Evolutionary conservation across 1,284 basidiomycete species (phyloP).

Genomic region (Boletellus dicymbophilus): DNA sequence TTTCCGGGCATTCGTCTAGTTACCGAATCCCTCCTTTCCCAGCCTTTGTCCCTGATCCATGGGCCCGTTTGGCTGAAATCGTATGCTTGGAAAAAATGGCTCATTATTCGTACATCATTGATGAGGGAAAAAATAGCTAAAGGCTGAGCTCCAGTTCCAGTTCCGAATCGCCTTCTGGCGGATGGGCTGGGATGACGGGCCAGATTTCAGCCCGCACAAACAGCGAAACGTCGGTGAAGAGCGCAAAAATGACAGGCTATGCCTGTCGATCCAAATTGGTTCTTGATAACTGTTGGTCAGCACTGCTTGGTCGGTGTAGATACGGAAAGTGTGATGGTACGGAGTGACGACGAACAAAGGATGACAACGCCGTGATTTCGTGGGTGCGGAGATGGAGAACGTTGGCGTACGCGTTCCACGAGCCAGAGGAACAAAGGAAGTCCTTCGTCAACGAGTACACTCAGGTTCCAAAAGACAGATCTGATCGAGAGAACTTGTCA

Average conservation of each 20-base stretch:
- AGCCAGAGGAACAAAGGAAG: too few relatives aligned
- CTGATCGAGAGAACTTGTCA: neutral
- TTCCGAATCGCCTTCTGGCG: slow-evolving; percentile 16
- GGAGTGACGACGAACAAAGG: neutral
- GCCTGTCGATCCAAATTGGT: neutral
- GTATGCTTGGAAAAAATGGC: neutral
- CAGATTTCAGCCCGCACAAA: neutral
- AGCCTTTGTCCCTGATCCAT: neutral
- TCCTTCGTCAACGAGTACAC: neutral
- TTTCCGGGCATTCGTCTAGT: slow-evolving; percentile 11
- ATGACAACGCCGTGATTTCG: neutral
- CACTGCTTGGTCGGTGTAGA: too few relatives aligned
- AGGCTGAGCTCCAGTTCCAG: too few relatives aligned
- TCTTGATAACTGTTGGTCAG: neutral
- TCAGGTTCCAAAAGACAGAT: neutral
- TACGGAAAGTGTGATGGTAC: neutral
- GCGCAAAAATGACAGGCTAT: slow-evolving; percentile 3
- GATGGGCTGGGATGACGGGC: slow-evolving; percentile 4
- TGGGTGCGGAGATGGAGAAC: too few relatives aligned
- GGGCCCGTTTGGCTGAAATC: neutral
- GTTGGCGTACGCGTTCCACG: too few relatives aligned
- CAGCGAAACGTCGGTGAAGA: neutral
- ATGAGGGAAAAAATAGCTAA: too few relatives aligned
- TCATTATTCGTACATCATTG: neutral
- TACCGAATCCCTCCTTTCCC: slow-evolving; percentile 8